Evolutionary conservation across 2,329 filamentous ascomycete genomes (phyloP), one percentile per base, ranked within the genome.

Genomic region (Allantophomopsis lycopodina): DNA sequence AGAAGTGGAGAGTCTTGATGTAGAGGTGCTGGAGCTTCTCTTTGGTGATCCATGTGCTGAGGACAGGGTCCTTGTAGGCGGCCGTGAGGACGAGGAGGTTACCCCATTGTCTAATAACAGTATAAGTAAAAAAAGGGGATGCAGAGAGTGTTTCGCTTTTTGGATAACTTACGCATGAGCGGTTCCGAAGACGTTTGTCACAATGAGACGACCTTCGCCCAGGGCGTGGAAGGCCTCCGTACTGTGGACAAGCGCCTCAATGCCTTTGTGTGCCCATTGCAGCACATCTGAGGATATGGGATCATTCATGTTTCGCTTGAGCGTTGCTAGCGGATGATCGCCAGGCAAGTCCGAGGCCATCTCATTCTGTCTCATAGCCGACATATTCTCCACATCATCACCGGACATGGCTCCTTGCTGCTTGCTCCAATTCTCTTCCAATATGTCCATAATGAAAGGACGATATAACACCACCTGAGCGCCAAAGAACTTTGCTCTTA

Each of bases 101-200:
- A 42, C 91, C 89, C 66, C 93, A 98, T 85, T 98, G 91, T 5
- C 88, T 35, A 43, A 23, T 32, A 12, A 12, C 11, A 8, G 10
- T 28, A 8, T 28, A 10, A 28, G 23, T 28, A 28, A 28, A 28
- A 28, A 12, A 28, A 8, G 8, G 23, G 11, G 8, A 28, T 12
- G 23, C 11, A 12, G n/a, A n/a, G n/a, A n/a, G n/a, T n/a, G n/a
- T n/a, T n/a, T n/a, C n/a, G n/a, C 11, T 12, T 4, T 10, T 3
- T 28, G 23, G 10, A 30, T 11, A 38, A 76, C 85, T 75, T 83
- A 94, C 84, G 89, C 88, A 68, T 95, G 89, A 45, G 87, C 83
- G 14, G 89, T 96, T 39, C 89, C 88, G 60, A 94, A 94, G 17
- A 94, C 79, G 51, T 95, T 96, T n/a, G 89, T 96, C 40, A 96